phyloP scores from a whole-genome alignment of 306 rosid species.

The Prinsepia uniflora region DNA sequence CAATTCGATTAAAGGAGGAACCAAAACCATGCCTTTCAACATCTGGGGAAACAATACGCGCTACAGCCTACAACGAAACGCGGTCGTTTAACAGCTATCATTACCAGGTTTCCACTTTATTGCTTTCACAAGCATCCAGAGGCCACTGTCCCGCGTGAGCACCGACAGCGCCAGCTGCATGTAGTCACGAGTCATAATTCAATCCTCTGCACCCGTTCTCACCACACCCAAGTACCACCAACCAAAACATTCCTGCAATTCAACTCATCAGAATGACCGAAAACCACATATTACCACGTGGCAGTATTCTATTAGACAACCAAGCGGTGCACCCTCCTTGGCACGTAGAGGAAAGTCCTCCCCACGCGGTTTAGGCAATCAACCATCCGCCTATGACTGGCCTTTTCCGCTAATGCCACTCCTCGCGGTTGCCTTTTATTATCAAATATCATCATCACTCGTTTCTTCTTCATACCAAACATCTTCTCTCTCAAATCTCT shows the following conservation, averaged over 20 bases:
- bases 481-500: neutral
- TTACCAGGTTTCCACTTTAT: neutral
- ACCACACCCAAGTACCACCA: neutral
- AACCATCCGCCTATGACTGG: neutral
- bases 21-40: no score
- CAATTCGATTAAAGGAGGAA: no score
- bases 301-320: fast-evolving
- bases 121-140: neutral
- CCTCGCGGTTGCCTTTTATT: neutral
- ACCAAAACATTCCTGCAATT: neutral
- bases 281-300: neutral
- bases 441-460: neutral
- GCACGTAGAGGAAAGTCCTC: neutral
- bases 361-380: neutral
- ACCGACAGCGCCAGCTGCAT: slow-evolving; percentile 33
- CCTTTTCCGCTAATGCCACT: neutral
- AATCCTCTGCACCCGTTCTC: slow-evolving; percentile 5
- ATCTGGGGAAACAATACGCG: neutral
- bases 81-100: slow-evolving; percentile 2
- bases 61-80: neutral
- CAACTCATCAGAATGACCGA: neutral
- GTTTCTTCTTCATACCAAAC: neutral
- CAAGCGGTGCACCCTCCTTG: neutral
- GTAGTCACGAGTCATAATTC: neutral
- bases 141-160: slow-evolving; percentile 22